Percentiles rank a stretch among this genome's conserved stretches.
Conservation (phyloP, 345 rosid species). For the Arabidopsis suecica region DNA sequence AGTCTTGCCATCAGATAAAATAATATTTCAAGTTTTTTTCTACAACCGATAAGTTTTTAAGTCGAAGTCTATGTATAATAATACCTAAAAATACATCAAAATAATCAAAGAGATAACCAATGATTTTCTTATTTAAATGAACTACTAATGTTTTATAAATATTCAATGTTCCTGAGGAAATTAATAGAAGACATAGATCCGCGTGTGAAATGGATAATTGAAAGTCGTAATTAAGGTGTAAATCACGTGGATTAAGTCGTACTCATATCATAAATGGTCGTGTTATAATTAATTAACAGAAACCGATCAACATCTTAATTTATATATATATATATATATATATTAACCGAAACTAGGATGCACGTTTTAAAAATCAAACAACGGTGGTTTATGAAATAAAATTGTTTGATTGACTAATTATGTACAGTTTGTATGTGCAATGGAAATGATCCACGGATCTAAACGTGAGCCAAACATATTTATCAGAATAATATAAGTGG, state of each 20-base stretch:
- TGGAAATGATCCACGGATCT: constrained; percentile 3
- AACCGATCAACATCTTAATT: constrained; percentile 11
- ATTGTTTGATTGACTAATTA: background rate
- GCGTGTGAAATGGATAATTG: constrained; percentile 22
- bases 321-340: background rate
- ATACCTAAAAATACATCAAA: background rate
- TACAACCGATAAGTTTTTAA: background rate
- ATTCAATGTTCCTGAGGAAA: background rate
- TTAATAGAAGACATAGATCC: background rate
- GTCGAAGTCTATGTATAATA: background rate
- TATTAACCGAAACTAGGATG: constrained; percentile 1
- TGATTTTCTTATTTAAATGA: too few relatives aligned
- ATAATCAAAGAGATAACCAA: background rate
- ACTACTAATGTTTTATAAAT: background rate
- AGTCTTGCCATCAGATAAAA: background rate
- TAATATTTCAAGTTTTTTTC: background rate
- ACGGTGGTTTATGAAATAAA: background rate
- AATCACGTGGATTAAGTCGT: constrained; percentile 41
- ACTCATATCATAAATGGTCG: constrained; percentile 25
- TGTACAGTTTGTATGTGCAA: background rate
- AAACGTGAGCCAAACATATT: constrained; percentile 11
- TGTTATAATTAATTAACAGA: constrained; percentile 23
- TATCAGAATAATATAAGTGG: constrained; percentile 2
- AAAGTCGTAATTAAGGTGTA: constrained; percentile 29
- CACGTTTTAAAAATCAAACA: constrained; percentile 21